phyloP scores from a whole-genome alignment of 164 flowering plant species.

The Malania oleifera region DNA sequence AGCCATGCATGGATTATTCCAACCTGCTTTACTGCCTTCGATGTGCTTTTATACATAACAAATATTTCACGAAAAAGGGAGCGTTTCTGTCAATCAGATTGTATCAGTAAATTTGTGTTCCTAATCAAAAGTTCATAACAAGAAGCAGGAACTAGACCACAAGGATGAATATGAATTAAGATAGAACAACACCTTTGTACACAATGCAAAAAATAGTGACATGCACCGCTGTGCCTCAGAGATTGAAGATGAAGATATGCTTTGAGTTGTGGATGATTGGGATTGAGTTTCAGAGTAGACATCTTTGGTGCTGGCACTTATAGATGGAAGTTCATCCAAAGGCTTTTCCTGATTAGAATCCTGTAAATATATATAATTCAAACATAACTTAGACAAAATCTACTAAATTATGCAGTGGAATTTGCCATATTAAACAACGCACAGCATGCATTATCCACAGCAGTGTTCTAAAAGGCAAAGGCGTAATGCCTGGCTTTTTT shows the following conservation, averaged over 20 bases:
- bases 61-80: conserved; percentile 79
- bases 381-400: too few species aligned
- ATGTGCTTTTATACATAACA: conserved; percentile 47
- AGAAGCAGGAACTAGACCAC: not conserved
- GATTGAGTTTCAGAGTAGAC: conserved; percentile 31
- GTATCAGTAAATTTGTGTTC: conserved; percentile 2
- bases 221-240: conserved; percentile 79
- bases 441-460: too few species aligned
- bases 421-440: too few species aligned
- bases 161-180: not conserved
- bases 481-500: too few species aligned
- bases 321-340: conserved; percentile 32
- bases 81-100: conserved; percentile 57
- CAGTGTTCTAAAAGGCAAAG: too few species aligned
- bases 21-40: conserved; percentile 78
- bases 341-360: conserved; percentile 37
- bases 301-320: conserved; percentile 28
- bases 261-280: conserved; percentile 33
- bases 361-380: conserved; percentile 28
- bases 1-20: not conserved
- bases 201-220: conserved; percentile 91
- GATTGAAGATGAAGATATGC: conserved; percentile 36
- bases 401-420: too few species aligned
- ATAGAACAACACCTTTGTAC: conserved; percentile 68
- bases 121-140: not conserved